These are phyloP conservation scores for Camillea tinctor DNA, from an alignment of 2,329 filamentous ascomycete species.

Conservation along the genomic window DNA sequence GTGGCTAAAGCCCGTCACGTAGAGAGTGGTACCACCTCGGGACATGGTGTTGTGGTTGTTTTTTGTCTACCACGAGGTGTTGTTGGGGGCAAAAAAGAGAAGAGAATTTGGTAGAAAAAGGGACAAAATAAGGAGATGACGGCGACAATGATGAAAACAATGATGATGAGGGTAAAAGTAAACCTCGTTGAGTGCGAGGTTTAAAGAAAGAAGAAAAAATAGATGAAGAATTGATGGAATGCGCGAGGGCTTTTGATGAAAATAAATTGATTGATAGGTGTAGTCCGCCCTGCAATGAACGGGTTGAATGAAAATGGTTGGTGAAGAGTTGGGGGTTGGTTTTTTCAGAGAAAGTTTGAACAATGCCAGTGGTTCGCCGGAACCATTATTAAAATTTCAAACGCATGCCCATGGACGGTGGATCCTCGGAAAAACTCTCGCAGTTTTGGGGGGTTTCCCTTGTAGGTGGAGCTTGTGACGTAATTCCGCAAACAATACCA, in stretches of 20 bases:
- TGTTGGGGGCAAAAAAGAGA: conserved; percentile 4
- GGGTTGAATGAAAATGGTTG: conserved; percentile 7
- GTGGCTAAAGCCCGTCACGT: conserved; percentile 99
- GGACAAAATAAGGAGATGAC: conserved; percentile 3
- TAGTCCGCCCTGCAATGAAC: conserved; percentile 11
- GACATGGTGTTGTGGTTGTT: conserved; percentile 83
- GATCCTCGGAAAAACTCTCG: conserved; percentile 12
- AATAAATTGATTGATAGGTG: conserved; percentile 10
- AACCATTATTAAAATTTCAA: conserved; percentile 19
- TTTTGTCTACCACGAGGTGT: conserved; percentile 13
- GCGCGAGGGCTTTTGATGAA: conserved; percentile 3
- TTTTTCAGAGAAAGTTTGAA: conserved; percentile 10
- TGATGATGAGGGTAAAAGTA: conserved; percentile 1
- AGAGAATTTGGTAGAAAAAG: conserved; percentile 7
- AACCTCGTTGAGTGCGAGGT: conserved; percentile 16
- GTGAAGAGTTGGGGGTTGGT: neutral
- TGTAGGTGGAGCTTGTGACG: neutral
- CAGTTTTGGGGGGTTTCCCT: neutral
- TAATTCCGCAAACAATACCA: neutral
- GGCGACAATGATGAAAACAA: too few relatives aligned
- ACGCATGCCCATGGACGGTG: conserved; percentile 11
- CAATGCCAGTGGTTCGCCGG: conserved; percentile 13
- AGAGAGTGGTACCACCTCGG: conserved; percentile 89
- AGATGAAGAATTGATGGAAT: neutral
- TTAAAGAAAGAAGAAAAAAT: too few relatives aligned